Percentiles rank a stretch among this genome's conserved stretches.
phyloP scores from a whole-genome alignment of 2,329 filamentous ascomycete genomes.

The Metarhizium humberi region DNA sequence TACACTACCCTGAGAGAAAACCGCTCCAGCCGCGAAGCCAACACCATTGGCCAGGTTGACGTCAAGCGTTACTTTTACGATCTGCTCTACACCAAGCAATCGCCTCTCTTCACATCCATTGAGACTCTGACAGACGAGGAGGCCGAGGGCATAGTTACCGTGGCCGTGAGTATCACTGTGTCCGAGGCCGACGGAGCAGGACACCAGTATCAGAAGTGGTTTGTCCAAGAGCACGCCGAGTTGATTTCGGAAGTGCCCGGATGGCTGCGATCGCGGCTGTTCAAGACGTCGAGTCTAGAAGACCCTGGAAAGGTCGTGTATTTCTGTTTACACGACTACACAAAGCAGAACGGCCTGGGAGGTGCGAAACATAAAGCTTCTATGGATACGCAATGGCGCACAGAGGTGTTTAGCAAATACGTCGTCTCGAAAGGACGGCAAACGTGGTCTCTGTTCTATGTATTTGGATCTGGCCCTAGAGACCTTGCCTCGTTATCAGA shows the following conservation, averaged over 20 bases:
- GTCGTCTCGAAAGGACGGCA: slow-evolving; percentile 49
- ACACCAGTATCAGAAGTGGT: slow-evolving; percentile 56
- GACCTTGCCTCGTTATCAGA: slow-evolving; percentile 51
- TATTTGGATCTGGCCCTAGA: slow-evolving; percentile 66
- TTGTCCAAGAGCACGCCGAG: slow-evolving; percentile 62
- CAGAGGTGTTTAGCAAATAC: slow-evolving; percentile 48
- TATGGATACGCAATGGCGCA: slow-evolving; percentile 51
- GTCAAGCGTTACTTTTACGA: slow-evolving; percentile 67
- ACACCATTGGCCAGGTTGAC: slow-evolving; percentile 45
- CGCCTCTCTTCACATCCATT: slow-evolving; percentile 46
- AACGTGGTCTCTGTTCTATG: slow-evolving; percentile 65
- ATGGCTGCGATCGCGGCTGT: slow-evolving; percentile 67
- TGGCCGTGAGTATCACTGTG: slow-evolving; percentile 51
- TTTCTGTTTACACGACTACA: slow-evolving; percentile 65
- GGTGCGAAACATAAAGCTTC: slow-evolving; percentile 56
- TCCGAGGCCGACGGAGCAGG: slow-evolving; percentile 38
- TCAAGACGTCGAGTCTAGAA: slow-evolving; percentile 56
- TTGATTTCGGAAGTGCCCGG: slow-evolving; percentile 67
- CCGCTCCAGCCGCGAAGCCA: slow-evolving; percentile 43
- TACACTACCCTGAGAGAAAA: slow-evolving; percentile 59
- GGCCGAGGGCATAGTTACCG: slow-evolving; percentile 48
- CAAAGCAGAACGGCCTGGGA: slow-evolving; percentile 54
- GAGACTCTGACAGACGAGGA: slow-evolving; percentile 52
- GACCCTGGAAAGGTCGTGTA: slow-evolving; percentile 41
- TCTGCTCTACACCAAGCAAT: slow-evolving; percentile 46